Evolutionary conservation across 768 basidiomycete species (phyloP).

Genomic region (Saitozyma sp.): DNA sequence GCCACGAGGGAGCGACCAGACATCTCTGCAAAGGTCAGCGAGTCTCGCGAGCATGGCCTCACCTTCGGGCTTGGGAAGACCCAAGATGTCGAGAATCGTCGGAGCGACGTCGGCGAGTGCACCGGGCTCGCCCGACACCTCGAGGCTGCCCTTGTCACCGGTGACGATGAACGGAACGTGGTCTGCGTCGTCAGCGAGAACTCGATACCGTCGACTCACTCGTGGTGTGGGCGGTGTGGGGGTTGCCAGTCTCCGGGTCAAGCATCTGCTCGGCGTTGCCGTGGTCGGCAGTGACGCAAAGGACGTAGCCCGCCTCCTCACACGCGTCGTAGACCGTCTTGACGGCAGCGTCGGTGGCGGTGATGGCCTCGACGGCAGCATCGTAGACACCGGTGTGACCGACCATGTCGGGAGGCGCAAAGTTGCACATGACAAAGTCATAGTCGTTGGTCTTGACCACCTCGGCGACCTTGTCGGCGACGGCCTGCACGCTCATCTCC

Average conservation of each 20-base stretch:
- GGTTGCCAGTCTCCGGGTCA: slow-evolving; percentile 75
- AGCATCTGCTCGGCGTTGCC: slow-evolving; percentile 96
- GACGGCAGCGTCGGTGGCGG: slow-evolving; percentile 84
- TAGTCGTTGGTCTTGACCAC: slow-evolving; percentile 67
- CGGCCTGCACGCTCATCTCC: slow-evolving; percentile 81
- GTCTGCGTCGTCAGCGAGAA: slow-evolving; percentile 51
- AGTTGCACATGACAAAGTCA: slow-evolving; percentile 97
- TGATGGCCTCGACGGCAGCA: slow-evolving; percentile 83
- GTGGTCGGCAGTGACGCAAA: slow-evolving; percentile 88
- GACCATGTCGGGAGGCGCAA: slow-evolving; percentile 95
- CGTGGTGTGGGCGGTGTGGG: slow-evolving; percentile 65
- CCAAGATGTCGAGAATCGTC: slow-evolving; percentile 77
- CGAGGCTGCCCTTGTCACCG: slow-evolving; percentile 60
- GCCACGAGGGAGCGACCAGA: slow-evolving; percentile 62
- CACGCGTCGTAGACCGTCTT: slow-evolving; percentile 83
- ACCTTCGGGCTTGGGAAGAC: slow-evolving; percentile 71
- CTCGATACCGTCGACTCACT: slow-evolving; percentile 21
- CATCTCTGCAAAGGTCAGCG: slow-evolving; percentile 57
- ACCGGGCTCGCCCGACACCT: slow-evolving; percentile 62
- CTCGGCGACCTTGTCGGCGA: slow-evolving; percentile 90
- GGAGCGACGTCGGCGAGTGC: slow-evolving; percentile 89
- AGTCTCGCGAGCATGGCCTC: slow-evolving; percentile 26
- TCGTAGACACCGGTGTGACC: slow-evolving; percentile 91
- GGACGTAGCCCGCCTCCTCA: slow-evolving; percentile 77
- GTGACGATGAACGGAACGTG: slow-evolving; percentile 85